Base-by-base conservation (phyloP, 1,284 basidiomycete genomes). In the Malassezia dermatis region DNA sequence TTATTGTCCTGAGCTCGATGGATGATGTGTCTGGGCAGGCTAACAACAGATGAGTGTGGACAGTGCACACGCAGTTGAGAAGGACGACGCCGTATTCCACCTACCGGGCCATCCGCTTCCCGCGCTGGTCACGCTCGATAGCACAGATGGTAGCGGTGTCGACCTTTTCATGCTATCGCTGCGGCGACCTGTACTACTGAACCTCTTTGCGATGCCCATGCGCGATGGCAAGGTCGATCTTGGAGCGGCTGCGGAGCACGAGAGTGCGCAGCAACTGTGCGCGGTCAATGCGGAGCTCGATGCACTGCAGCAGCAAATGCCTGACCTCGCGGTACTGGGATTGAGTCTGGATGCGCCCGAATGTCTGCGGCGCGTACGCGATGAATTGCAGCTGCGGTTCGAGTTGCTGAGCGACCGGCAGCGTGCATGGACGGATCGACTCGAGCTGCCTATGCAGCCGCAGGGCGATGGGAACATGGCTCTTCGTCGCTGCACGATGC, bases 71-170 rank as follows among this genome's bases (percentile, higher is more conserved):
- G 32, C 40, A 8, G 52, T 54, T 8, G 46, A 48, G 31, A 54
- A 48, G 23, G 66, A 69, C 35, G 41, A 58, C 6, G 55, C 64
- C 12, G 59, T 63, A 4, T 60, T 65, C 31, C 70, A 73, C 37
- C 64, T 73, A 3, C 56, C 65, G 10, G 70, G 70, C 2, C 69
- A 71, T 46, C 70, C 69, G 12, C 42, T 73, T 3, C 68, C 68
- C 0, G 65, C 66, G 0, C 42, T 71, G 10, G 60, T 65, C 45
- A 55, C 64, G 21, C 58, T 67, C n/a, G 56, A 51, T 5, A 60
- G 60, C 23, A 66, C 69, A 15, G 51, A 60, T 3, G 30, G 34
- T 12, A 27, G 13, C 11, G 57, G 55, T 0, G 58, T 71, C 12
- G 70, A 73, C 46, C 62, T 73, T 11, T 73, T 73, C 52, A 63